These are phyloP conservation scores for Carnegiea gigantea DNA, from an alignment of 179 eudicot genomes.

Conservation along the genomic window DNA sequence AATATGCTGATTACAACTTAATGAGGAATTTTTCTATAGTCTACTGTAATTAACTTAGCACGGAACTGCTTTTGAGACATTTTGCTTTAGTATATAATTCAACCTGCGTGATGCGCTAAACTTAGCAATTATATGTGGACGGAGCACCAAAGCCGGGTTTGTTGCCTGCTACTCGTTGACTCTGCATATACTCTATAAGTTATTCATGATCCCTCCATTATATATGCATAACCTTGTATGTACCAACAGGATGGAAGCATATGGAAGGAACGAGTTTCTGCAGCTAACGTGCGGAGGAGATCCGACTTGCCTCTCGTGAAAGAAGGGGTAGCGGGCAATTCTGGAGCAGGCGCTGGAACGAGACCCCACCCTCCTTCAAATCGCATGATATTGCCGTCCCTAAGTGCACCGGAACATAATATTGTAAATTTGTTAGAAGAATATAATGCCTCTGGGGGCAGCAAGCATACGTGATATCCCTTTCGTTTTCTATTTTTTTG, in stretches of 20 bases:
- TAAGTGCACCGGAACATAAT: constrained; percentile 79
- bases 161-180: not conserved
- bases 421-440: constrained; percentile 67
- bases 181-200: not conserved
- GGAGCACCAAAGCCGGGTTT: too few relatives aligned
- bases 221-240: not conserved
- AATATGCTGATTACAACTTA: too few relatives aligned
- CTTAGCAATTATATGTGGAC: too few relatives aligned
- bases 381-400: constrained; percentile 65
- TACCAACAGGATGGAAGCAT: not conserved
- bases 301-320: not conserved
- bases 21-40: too few relatives aligned
- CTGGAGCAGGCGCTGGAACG: constrained; percentile 26
- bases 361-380: constrained; percentile 33
- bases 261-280: constrained; percentile 3
- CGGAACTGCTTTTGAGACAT: too few relatives aligned
- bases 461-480: constrained; percentile 3
- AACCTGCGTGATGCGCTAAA: too few relatives aligned
- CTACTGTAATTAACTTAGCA: too few relatives aligned
- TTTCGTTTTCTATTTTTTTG: not conserved
- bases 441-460: constrained; percentile 41
- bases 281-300: not conserved
- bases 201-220: not conserved
- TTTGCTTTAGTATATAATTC: too few relatives aligned
- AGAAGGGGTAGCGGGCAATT: not conserved